Percentiles rank a stretch among this genome's conserved stretches.
Evolutionary conservation across 768 basidiomycete species (phyloP).

Genomic region (Pholiota conissans): DNA sequence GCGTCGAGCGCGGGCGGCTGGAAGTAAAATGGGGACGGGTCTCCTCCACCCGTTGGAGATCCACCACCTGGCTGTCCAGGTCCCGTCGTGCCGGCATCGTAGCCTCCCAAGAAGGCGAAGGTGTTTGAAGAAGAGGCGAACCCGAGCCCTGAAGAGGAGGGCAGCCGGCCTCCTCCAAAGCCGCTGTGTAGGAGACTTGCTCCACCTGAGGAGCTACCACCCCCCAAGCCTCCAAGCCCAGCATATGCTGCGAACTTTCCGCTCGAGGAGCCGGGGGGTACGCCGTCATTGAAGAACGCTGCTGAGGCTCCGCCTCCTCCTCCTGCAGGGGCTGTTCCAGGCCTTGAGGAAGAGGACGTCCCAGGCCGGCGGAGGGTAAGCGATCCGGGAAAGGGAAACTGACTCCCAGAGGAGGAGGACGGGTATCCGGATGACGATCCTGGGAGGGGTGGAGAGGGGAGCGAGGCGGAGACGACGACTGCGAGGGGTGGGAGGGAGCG

Average conservation of each 20-base stretch:
- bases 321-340: conserved; percentile 65
- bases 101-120: background rate
- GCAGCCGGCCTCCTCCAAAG: conserved; percentile 31
- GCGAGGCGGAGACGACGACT: conserved; percentile 73
- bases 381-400: conserved; percentile 59
- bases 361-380: conserved; percentile 55
- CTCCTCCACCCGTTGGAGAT: background rate
- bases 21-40: conserved; percentile 65
- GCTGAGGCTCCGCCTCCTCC: conserved; percentile 60
- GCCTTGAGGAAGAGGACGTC: conserved; percentile 62
- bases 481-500: conserved; percentile 68
- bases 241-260: conserved; percentile 47
- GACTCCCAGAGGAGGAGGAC: no score
- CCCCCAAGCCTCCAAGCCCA: conserved; percentile 47
- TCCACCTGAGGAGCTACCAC: conserved; percentile 20
- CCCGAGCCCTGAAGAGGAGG: conserved; percentile 23
- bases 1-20: conserved; percentile 51
- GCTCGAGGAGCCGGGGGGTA: conserved; percentile 30
- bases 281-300: conserved; percentile 42
- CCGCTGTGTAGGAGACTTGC: conserved; percentile 29
- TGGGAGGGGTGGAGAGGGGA: conserved; percentile 35
- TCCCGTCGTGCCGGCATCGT: background rate
- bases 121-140: background rate
- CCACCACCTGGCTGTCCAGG: background rate
- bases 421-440: conserved; percentile 6